Percentiles rank a stretch among this genome's conserved stretches.
These are phyloP conservation scores for Leishmania arabica DNA, from an alignment of 208 protist species.

Conservation along the genomic window DNA sequence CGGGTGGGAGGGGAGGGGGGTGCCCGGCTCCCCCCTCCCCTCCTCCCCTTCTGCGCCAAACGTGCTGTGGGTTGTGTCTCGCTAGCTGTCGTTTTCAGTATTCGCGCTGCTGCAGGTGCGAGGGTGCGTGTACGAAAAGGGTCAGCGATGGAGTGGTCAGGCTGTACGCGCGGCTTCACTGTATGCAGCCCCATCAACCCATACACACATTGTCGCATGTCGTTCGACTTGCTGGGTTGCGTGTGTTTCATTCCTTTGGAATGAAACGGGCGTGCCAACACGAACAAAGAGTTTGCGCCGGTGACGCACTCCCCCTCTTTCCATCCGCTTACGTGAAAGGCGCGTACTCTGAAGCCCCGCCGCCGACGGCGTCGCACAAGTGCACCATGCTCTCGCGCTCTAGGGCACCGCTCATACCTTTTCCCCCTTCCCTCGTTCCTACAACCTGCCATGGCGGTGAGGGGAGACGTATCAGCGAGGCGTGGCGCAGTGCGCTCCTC, in stretches of 20 bases:
- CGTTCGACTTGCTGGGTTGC: not conserved
- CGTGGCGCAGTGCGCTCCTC: not conserved
- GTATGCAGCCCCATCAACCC: not conserved
- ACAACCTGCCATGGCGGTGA: not conserved
- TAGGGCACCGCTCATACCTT: not conserved
- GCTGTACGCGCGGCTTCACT: not conserved
- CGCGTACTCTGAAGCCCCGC: not conserved
- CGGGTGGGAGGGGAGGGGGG: too few relatives aligned
- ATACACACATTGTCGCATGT: too few relatives aligned
- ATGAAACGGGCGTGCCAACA: not conserved
- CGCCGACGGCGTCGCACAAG: not conserved
- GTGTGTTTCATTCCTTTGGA: not conserved
- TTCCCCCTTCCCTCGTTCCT: not conserved
- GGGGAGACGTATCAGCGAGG: not conserved
- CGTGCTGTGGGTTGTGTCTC: not conserved
- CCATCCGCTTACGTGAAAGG: not conserved
- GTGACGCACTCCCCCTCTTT: not conserved
- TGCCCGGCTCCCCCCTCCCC: too few relatives aligned
- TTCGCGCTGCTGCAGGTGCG: not conserved
- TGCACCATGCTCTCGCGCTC: not conserved
- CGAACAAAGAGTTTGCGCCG: not conserved
- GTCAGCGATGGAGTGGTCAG: not conserved
- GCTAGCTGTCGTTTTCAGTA: not conserved
- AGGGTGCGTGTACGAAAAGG: not conserved
- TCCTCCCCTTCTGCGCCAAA: not conserved